A percentile compares a stretch with the other conserved stretches of the same genome.
phyloP scores from a whole-genome alignment of 441 rosid genomes.

The Euphorbia schlechtendalii region DNA sequence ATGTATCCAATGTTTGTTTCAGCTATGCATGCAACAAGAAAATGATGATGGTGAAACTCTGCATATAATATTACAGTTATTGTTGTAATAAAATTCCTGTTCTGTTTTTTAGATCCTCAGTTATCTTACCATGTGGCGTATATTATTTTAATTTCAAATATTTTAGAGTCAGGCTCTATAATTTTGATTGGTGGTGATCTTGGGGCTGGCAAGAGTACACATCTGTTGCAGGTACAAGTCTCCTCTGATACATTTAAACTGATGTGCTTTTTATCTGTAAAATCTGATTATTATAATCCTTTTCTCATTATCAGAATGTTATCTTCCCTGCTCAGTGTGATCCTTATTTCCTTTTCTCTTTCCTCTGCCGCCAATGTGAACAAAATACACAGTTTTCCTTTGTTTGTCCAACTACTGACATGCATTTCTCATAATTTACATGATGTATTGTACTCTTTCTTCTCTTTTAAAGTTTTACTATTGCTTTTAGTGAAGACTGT shows the following conservation, averaged over 20 bases:
- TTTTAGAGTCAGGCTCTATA: constrained; percentile 46
- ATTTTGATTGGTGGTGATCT: constrained; percentile 92
- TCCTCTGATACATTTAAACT: neutral
- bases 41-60: neutral
- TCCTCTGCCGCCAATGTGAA: neutral
- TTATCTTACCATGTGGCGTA: neutral
- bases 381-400: neutral
- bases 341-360: neutral
- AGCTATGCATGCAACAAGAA: neutral
- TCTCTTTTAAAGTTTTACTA: neutral
- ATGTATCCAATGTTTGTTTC: neutral
- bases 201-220: constrained; percentile 96
- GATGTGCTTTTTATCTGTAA: no score
- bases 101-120: neutral
- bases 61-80: neutral
- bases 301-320: neutral
- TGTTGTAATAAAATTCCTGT: neutral
- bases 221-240: constrained; percentile 60
- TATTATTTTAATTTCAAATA: neutral
- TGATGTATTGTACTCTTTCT: neutral
- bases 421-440: constrained; percentile 2
- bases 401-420: neutral
- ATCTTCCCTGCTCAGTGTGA: constrained; percentile 3
- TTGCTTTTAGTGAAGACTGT: neutral
- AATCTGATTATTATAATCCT: neutral